These are phyloP conservation scores for Xylariales sp. DNA, from an alignment of 2,329 filamentous ascomycete species.

Conservation along the genomic window DNA sequence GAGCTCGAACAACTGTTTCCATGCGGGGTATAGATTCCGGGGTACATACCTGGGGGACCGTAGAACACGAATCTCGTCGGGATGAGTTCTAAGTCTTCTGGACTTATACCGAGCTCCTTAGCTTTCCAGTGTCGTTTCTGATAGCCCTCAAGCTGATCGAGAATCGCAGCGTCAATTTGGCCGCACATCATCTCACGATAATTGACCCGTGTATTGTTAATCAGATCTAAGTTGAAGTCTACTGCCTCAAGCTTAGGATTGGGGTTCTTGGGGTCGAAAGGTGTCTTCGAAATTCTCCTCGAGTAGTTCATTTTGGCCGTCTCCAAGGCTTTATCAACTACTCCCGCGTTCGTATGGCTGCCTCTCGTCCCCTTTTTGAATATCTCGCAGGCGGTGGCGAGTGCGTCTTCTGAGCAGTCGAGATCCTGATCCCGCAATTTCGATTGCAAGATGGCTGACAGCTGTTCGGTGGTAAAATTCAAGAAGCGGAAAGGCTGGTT, in stretches of 20 bases:
- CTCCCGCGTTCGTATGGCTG: background rate
- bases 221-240: constrained; percentile 1
- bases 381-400: background rate
- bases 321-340: constrained; percentile 1
- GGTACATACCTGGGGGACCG: constrained; percentile 1
- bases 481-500: constrained; percentile 3
- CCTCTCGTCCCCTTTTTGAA: constrained; percentile 1
- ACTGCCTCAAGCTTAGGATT: background rate
- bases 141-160: constrained; percentile 1
- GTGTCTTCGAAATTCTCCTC: background rate
- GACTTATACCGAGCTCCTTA: background rate
- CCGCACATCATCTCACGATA: background rate
- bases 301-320: constrained; percentile 5
- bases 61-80: constrained; percentile 2
- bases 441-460: background rate
- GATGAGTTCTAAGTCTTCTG: background rate
- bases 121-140: constrained; percentile 6
- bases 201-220: background rate
- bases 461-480: constrained; percentile 3
- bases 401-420: background rate
- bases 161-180: background rate
- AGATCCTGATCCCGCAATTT: constrained; percentile 1
- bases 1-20: too few relatives aligned
- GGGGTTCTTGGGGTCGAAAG: constrained; percentile 1
- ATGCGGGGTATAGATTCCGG: too few relatives aligned